Percentiles rank a stretch among this genome's conserved stretches.
phyloP scores from a whole-genome alignment of 331 rosid species.

The Spiraea crenata region DNA sequence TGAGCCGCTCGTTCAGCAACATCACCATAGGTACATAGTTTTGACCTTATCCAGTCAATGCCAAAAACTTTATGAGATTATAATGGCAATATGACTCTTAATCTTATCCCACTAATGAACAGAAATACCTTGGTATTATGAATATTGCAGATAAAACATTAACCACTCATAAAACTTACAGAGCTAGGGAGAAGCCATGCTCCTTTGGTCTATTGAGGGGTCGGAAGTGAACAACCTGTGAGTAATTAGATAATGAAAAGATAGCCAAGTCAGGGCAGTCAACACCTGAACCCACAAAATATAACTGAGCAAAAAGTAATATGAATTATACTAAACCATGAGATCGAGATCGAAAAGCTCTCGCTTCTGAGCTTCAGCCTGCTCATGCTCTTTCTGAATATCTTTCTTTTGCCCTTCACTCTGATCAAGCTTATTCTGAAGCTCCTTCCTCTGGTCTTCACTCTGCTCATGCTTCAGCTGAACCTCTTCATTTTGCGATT shows the following conservation, averaged over 20 bases:
- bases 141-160: constrained; percentile 16
- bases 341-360: not conserved
- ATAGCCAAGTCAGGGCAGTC: constrained; percentile 1
- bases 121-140: constrained; percentile 21
- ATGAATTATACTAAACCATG: no score
- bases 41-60: constrained; percentile 56
- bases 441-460: constrained; percentile 40
- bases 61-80: constrained; percentile 10
- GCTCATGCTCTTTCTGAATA: not conserved
- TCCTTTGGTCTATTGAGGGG: constrained; percentile 86
- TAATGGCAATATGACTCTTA: constrained; percentile 14
- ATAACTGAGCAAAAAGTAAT: no score
- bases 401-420: constrained; percentile 3
- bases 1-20: constrained; percentile 82
- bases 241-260: constrained; percentile 20
- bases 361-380: not conserved
- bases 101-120: not conserved
- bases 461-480: constrained; percentile 24
- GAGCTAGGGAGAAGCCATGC: constrained; percentile 77
- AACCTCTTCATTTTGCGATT: constrained; percentile 32
- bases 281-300: no score
- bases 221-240: constrained; percentile 88
- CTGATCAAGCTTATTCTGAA: constrained; percentile 17
- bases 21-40: constrained; percentile 81
- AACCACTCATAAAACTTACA: constrained; percentile 55